A percentile compares a stretch with the other conserved stretches of the same genome.
These are phyloP conservation scores for Neopestalotiopsis sp. DNA, from an alignment of 2,329 filamentous ascomycete genomes.

Conservation along the genomic window DNA sequence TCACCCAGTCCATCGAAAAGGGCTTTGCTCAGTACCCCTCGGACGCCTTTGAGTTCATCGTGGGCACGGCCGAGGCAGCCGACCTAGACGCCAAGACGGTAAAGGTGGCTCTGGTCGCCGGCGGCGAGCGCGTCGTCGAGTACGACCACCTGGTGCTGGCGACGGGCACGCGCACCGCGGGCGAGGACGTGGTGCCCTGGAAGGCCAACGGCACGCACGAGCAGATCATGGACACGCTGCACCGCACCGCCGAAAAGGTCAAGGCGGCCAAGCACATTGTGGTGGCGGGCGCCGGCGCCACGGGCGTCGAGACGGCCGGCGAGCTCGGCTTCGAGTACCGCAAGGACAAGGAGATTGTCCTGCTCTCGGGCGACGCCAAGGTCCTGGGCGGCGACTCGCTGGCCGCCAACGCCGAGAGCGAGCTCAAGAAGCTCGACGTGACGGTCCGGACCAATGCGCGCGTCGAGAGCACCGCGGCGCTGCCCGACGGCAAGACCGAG, in stretches of 20 bases:
- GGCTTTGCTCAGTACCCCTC: slow-evolving; percentile 56
- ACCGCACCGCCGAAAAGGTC: slow-evolving; percentile 45
- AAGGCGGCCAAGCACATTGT: slow-evolving; percentile 55
- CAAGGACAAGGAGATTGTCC: slow-evolving; percentile 52
- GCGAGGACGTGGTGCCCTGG: slow-evolving; percentile 50
- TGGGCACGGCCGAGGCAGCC: slow-evolving; percentile 51
- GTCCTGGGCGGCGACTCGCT: slow-evolving; percentile 51
- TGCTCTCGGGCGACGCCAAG: slow-evolving; percentile 47
- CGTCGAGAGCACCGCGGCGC: slow-evolving; percentile 40
- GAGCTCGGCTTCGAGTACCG: slow-evolving; percentile 58
- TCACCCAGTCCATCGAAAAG: slow-evolving; percentile 53
- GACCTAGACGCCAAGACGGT: slow-evolving; percentile 46
- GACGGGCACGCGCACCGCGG: slow-evolving; percentile 53
- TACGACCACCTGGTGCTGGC: slow-evolving; percentile 65
- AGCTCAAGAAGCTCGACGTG: slow-evolving; percentile 60
- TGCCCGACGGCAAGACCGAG: slow-evolving; percentile 51
- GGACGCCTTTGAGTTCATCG: slow-evolving; percentile 55
- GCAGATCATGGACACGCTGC: slow-evolving; percentile 46
- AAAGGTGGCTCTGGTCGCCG: slow-evolving; percentile 37
- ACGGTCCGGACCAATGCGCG: slow-evolving; percentile 47
- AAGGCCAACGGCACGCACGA: slow-evolving; percentile 55
- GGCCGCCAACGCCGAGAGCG: slow-evolving; percentile 46
- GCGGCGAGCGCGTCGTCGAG: slow-evolving; percentile 38
- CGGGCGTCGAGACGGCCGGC: slow-evolving; percentile 59
- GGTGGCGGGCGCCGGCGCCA: slow-evolving; percentile 60